A percentile compares a stretch with the other conserved stretches of the same genome.
Evolutionary conservation across 2,329 filamentous ascomycete species (phyloP).

Genomic region (Alternaria consortialis): DNA sequence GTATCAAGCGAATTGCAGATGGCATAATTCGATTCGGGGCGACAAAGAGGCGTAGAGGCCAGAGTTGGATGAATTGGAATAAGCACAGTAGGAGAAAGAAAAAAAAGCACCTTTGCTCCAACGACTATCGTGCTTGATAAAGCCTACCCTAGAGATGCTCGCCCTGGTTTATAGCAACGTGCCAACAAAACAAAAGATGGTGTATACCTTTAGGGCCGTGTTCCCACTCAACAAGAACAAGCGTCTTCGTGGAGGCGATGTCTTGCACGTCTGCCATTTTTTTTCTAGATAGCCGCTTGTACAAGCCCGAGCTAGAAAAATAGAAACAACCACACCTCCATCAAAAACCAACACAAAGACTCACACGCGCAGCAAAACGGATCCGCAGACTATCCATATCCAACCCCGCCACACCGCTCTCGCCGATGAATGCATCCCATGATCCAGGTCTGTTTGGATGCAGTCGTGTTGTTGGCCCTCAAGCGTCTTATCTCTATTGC

Average conservation of each 20-base stretch:
- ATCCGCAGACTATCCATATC: neutral
- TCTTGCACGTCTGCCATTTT: neutral
- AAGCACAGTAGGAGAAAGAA: neutral
- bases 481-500: conserved; percentile 27
- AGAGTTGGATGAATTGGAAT: neutral
- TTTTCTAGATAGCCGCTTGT: conserved; percentile 3
- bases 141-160: neutral
- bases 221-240: neutral
- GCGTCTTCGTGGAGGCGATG: neutral
- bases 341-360: conserved; percentile 15
- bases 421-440: conserved; percentile 5
- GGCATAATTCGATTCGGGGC: neutral
- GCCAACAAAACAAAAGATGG: neutral
- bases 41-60: neutral
- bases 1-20: neutral
- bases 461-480: conserved; percentile 17
- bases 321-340: conserved; percentile 11
- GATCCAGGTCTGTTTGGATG: conserved; percentile 15
- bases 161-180: neutral
- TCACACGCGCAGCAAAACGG: conserved; percentile 1
- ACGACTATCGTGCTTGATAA: neutral
- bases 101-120: neutral
- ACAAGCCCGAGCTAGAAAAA: conserved; percentile 7
- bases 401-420: conserved; percentile 5
- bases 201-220: neutral